Conservation (phyloP, 1,284 basidiomycete genomes). For the Neolentinus lepideus region DNA sequence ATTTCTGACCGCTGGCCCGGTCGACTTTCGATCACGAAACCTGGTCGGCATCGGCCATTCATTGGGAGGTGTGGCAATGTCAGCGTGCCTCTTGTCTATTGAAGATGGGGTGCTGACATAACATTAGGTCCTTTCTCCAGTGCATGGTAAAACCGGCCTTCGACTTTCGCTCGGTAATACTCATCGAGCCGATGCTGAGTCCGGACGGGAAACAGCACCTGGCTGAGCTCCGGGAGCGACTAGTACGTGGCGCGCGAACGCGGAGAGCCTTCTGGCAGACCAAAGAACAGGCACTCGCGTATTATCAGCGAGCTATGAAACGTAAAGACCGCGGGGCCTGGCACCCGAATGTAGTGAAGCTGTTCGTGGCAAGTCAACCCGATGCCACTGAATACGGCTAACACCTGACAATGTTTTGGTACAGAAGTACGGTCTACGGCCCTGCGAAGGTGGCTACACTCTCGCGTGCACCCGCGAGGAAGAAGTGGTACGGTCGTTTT, state of each 20-base stretch:
- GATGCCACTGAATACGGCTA: not conserved
- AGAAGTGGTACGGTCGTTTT: slow-evolving; percentile 37
- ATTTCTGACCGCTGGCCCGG: slow-evolving; percentile 22
- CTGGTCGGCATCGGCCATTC: slow-evolving; percentile 58
- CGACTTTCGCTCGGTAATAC: slow-evolving; percentile 37
- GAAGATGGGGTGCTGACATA: slow-evolving; percentile 3
- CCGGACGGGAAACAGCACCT: slow-evolving; percentile 36
- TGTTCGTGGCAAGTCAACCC: slow-evolving; percentile 38
- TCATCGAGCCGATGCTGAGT: slow-evolving; percentile 51
- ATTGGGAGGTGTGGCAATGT: slow-evolving; percentile 56
- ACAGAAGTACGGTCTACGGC: slow-evolving; percentile 2
- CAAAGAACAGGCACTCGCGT: slow-evolving; percentile 28
- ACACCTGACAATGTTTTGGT: not conserved
- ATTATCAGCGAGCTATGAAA: slow-evolving; percentile 25
- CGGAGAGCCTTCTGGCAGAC: slow-evolving; percentile 42
- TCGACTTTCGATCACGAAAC: slow-evolving; percentile 39
- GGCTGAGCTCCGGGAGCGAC: slow-evolving; percentile 25
- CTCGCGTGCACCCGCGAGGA: slow-evolving; percentile 49
- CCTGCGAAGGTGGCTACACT: slow-evolving; percentile 29
- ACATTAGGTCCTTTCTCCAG: slow-evolving; percentile 40
- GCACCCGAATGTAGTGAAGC: slow-evolving; percentile 38
- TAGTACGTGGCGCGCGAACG: slow-evolving; percentile 37
- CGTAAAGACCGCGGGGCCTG: slow-evolving; percentile 39
- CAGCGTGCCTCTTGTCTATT: slow-evolving; percentile 15
- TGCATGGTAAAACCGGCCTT: slow-evolving; percentile 29